A percentile compares a stretch with the other conserved stretches of the same genome.
Evolutionary conservation across 805 yeast species (phyloP).

Genomic region (Pichia pseudocactophila): DNA sequence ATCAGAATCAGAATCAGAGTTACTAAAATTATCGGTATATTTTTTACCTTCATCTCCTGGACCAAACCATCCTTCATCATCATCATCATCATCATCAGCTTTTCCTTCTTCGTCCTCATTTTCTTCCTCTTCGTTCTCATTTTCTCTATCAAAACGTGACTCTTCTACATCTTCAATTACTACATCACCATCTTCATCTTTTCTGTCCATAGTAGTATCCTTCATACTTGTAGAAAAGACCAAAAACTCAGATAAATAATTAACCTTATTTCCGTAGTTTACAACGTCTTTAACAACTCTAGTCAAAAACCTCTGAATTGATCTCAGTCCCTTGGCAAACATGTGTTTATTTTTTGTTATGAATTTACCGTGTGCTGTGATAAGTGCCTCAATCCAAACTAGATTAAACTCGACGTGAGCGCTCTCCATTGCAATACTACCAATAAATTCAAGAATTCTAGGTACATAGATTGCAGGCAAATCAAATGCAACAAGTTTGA

Average conservation of each 20-base stretch:
- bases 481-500: constrained; percentile 55
- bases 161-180: constrained; percentile 25
- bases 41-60: constrained; percentile 23
- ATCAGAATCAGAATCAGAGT: constrained; percentile 30
- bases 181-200: constrained; percentile 23
- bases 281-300: constrained; percentile 71
- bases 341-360: constrained; percentile 54
- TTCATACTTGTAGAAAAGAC: constrained; percentile 15
- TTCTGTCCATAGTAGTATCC: constrained; percentile 11
- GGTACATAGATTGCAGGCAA: constrained; percentile 72
- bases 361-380: constrained; percentile 69
- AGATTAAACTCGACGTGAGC: constrained; percentile 81
- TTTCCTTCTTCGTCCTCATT: constrained; percentile 20
- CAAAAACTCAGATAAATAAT: constrained; percentile 46
- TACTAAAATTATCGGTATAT: constrained; percentile 26
- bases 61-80: constrained; percentile 29
- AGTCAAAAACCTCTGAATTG: constrained; percentile 66
- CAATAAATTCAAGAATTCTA: constrained; percentile 60
- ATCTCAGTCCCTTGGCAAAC: constrained; percentile 55
- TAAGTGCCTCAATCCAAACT: constrained; percentile 65
- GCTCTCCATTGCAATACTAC: constrained; percentile 54
- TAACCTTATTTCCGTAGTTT: constrained; percentile 42
- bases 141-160: constrained; percentile 1
- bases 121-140: constrained; percentile 10
- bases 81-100: constrained; percentile 24